These are phyloP conservation scores for Ganoderma multipileum DNA, from an alignment of 1,284 basidiomycete genomes.

Conservation along the genomic window DNA sequence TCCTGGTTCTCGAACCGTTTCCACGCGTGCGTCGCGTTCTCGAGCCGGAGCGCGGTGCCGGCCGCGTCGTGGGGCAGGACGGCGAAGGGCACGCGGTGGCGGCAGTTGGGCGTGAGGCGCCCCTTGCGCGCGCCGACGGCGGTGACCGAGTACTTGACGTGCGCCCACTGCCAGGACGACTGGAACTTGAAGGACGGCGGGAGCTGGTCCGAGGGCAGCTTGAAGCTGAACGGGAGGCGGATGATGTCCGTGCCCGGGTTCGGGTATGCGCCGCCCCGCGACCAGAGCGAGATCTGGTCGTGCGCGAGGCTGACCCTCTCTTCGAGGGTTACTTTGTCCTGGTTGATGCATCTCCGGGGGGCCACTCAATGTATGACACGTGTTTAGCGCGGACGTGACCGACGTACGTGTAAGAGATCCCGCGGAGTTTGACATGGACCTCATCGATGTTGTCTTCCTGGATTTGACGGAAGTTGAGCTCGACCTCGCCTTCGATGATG, in stretches of 20 bases:
- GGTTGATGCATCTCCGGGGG: neutral
- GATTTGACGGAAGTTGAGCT: slow-evolving; percentile 28
- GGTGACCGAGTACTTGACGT: slow-evolving; percentile 28
- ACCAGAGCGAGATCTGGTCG: neutral
- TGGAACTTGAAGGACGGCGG: slow-evolving; percentile 34
- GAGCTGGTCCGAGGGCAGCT: slow-evolving; percentile 24
- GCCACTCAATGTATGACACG: neutral
- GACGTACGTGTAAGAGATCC: slow-evolving; percentile 30
- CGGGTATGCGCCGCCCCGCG: slow-evolving; percentile 29
- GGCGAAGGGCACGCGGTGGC: slow-evolving; percentile 22
- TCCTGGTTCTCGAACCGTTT: slow-evolving; percentile 9
- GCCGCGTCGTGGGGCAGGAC: slow-evolving; percentile 30
- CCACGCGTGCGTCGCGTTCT: slow-evolving; percentile 9
- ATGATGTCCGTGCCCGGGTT: slow-evolving; percentile 30
- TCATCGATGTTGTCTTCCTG: slow-evolving; percentile 31
- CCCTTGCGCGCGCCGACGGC: slow-evolving; percentile 30
- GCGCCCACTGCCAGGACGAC: slow-evolving; percentile 1
- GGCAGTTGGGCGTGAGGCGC: slow-evolving; percentile 23
- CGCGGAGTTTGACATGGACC: slow-evolving; percentile 33
- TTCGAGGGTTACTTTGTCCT: neutral
- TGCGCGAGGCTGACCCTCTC: slow-evolving; percentile 5
- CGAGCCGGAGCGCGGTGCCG: slow-evolving; percentile 13
- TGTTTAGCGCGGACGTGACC: neutral
- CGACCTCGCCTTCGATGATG: slow-evolving; percentile 30
- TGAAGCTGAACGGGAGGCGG: slow-evolving; percentile 33